phyloP scores from a whole-genome alignment of 495 filamentous ascomycete genomes.

The Podospora pseudoanserina region DNA sequence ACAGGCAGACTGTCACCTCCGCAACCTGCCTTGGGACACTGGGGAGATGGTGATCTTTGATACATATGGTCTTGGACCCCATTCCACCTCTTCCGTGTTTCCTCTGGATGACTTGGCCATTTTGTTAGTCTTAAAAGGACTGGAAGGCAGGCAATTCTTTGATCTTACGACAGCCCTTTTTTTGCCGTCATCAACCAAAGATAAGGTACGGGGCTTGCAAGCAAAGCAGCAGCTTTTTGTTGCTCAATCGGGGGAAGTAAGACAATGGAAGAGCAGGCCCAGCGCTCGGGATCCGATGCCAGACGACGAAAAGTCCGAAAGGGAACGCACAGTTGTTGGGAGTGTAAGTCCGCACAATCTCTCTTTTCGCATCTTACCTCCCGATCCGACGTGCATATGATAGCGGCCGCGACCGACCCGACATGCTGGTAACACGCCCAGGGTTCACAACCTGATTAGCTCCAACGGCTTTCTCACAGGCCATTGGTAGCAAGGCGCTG shows the following conservation, averaged over 20 bases:
- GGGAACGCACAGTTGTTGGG: conserved; percentile 55
- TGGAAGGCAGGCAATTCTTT: not conserved
- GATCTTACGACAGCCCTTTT: not conserved
- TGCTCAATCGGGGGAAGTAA: not conserved
- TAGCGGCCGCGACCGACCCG: conserved; percentile 2
- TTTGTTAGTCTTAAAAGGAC: not conserved
- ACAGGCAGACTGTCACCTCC: not conserved
- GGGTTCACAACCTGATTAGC: not conserved
- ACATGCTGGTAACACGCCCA: not conserved
- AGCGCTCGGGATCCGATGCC: conserved; percentile 13
- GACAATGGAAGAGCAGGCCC: not conserved
- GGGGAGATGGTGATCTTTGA: not conserved
- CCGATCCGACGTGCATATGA: not conserved
- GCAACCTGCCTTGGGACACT: not conserved
- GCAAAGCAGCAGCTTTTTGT: not conserved
- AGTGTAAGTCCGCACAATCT: conserved; percentile 40
- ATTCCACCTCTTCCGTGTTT: not conserved
- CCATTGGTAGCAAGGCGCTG: not conserved
- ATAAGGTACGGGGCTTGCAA: too few species aligned
- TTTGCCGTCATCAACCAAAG: not conserved
- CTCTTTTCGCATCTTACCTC: not conserved
- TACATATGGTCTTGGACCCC: not conserved
- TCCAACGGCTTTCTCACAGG: not conserved
- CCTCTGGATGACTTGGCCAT: not conserved
- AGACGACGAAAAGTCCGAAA: conserved; percentile 50